Evolutionary conservation across 192 early-diverging fungal species (phyloP), one percentile per base, ranked within the genome.

Genomic region (Rhizophagus sp.): DNA sequence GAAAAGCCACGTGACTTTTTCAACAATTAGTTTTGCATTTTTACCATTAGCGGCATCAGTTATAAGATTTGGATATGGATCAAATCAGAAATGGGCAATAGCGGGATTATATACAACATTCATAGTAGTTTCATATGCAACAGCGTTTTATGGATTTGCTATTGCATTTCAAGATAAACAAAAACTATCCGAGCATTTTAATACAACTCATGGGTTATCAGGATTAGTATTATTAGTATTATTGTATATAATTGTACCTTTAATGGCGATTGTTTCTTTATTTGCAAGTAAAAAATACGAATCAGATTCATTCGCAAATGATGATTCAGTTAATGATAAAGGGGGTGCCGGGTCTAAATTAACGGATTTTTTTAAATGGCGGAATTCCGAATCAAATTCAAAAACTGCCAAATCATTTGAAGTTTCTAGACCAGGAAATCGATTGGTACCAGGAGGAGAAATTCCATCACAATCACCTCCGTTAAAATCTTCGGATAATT

Each of bases 341-440:
- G 12, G 13, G 0, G 49, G 49, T 0, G 0, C 8, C 39, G 7
- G 39, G 6, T 41, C 39, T 4, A 41, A 41, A 50, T 24, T 41
- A 13, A 8, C 15, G 22, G 17, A 0, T 24, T 72, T 41, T 47
- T 72, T 72, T 24, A 41, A 49, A 25, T 72, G 25, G 24, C 25
- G 36, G 17, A 33, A 52, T 52, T 74, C 73, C 13, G 52, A 49
- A 17, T 6, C 10, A 17, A 30, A 74, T 74, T 25, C 12, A 57
- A 50, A 74, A 34, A 5, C 24, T 5, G 36, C 19, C 27, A 74
- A 74, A 61, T 52, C 73, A 33, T 74, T 74, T 33, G 49, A 74
- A 74, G 73, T 74, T n/a, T 27, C 44, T 15, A 47, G 73, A 74
- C 73, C 39, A 36, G 70, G 47, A 72, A 66, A 66, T 66, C 65